Percentiles rank a stretch among this genome's conserved stretches.
Evolutionary conservation across 164 flowering plant genomes (phyloP).

Genomic region (Vitis amurensis): DNA sequence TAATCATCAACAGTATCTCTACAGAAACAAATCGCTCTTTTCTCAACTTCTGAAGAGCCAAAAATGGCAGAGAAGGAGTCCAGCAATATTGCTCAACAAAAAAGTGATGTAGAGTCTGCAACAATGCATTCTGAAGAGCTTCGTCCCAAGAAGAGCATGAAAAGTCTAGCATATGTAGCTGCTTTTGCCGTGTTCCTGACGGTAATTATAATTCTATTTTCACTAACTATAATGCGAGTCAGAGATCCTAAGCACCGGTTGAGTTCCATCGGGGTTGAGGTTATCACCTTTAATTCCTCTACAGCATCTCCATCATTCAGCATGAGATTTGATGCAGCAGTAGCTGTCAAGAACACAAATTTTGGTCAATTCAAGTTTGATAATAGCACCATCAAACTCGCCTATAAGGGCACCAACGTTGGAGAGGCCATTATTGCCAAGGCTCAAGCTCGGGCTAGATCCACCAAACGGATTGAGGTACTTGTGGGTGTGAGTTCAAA

Average conservation of each 20-base stretch:
- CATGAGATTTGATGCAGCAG: background rate
- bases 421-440: background rate
- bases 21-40: too few species aligned
- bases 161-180: background rate
- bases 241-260: constrained; percentile 9
- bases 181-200: constrained; percentile 7
- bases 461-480: constrained; percentile 4
- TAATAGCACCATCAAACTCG: background rate
- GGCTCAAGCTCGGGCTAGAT: background rate
- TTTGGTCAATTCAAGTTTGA: constrained; percentile 9
- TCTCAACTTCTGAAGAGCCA: too few species aligned
- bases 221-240: constrained; percentile 5
- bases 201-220: background rate
- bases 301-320: background rate
- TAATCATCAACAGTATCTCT: too few species aligned
- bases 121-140: background rate
- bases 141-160: background rate
- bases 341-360: constrained; percentile 8
- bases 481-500: background rate
- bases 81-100: too few species aligned
- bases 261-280: background rate
- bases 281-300: too few species aligned
- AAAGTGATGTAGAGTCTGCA: too few species aligned
- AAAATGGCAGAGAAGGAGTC: too few species aligned
- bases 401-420: background rate